Base-by-base conservation (phyloP, 805 yeast genomes). In the Geotrichum ghanense region DNA sequence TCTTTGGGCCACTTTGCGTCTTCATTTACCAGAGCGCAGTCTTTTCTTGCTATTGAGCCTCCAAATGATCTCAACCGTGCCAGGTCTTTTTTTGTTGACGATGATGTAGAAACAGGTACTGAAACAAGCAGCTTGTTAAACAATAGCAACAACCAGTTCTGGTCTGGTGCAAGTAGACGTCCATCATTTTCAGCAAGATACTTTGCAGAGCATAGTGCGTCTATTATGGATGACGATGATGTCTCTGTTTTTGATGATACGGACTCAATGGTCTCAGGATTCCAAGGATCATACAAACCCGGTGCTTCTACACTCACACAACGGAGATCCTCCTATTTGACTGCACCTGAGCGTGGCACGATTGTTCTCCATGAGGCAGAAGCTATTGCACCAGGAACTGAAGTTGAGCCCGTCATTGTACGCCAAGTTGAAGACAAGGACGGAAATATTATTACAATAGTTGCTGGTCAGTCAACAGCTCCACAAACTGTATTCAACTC, bases 401-500 rank as follows among this genome's bases (percentile, higher is more conserved):
- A 70, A 43, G 57, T 78, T 1, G 73, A 76, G 23, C 78, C 78
- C 9, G 59, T 81, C 45, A 70, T 74, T 43, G 61, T 81, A 48
- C 76, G 75, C 17, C 76, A 75, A 56, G 75, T 84, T 20, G 92
- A 84, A 58, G 82, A 79, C 47, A 65, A 71, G 47, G 79, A 39
- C 21, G 42, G 42, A 20, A 39, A 39, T 48, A 67, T 79, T 3
- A 73, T 82, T 39, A 81, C 89, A 2, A 78, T 83, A 50, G 66
- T 82, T 44, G 83, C 82, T 1, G 95, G 95, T 37, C 87, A 83
- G 60, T 83, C 95, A 2, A 81, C 86, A 0, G 81, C 79, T 9
- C 80, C 82, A 1, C 86, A 81, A 57, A 80, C 87, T 0, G 65
- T 78, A 16, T 78, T 81, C 66, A 80, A 80, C 58, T 73, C 82